Evolutionary conservation across 208 protist species (phyloP), one percentile per base, ranked within the genome.

Genomic region (Leishmania guyanensis): DNA sequence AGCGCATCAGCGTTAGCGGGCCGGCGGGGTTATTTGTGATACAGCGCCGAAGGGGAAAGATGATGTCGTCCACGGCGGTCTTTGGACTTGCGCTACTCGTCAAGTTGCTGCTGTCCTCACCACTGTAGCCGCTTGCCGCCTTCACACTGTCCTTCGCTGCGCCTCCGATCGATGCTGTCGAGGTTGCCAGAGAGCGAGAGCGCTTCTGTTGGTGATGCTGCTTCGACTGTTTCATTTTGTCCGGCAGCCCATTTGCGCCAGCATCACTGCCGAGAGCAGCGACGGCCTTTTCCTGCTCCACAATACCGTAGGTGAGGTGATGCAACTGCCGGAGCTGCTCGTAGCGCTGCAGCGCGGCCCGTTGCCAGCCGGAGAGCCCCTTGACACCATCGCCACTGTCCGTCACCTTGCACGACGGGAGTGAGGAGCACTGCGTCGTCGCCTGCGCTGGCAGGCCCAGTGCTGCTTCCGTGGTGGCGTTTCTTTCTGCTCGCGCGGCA

Each of bases 271-370:
- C 4, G 29, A 51, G 2, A 3, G 33, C 48, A 53, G 36, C 60
- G 65, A 16, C 1, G 62, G 70, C 14, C 75, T 51, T 82, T 75
- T 76, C 78, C 53, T 79, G 71, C 9, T 82, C 68, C 56, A 77
- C 5, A 26, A 90, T 75, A 48, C 80, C 81, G 54, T 84, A 64
- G 74, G 78, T 84, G 36, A 90, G 77, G 54, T 82, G 89, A 48
- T 92, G 69, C 22, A 92, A 78, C 56, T 89, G 84, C 9, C 73
- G 76, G 26, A 88, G 81, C 80, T 87, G 78, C 77, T 92, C 89
- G 79, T 85, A 92, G 48, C 89, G 89, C 16, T 88, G 80, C 58
- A 90, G 77, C 33, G 81, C 84, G 5, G 75, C 62, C 10, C 87
- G 85, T 74, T 89, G 84, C 62, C 81, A 73, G 0, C 86, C 87